Percentiles rank a stretch among this genome's conserved stretches.
Conservation (phyloP, 345 rosid genomes). For the Brassica incana region DNA sequence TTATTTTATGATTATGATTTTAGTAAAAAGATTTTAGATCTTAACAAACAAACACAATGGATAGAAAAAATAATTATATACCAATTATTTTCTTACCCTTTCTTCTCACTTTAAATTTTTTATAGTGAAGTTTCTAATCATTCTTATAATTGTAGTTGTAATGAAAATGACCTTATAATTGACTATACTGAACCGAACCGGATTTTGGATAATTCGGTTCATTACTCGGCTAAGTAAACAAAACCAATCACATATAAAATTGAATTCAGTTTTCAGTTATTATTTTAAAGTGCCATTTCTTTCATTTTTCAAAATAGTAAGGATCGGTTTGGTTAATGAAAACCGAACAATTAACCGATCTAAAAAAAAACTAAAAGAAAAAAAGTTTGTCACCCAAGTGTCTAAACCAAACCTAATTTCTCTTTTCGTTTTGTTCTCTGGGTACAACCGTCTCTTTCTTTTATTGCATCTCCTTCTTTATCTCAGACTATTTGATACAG, state of each 20-base stretch:
- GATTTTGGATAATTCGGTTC: neutral
- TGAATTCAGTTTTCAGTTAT: neutral
- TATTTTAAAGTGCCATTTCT: neutral
- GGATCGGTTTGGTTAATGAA: neutral
- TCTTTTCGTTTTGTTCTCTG: neutral
- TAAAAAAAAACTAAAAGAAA: no score
- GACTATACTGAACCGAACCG: neutral
- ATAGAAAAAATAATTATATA: neutral
- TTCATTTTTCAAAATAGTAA: neutral
- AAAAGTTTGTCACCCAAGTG: no score
- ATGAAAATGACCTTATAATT: no score
- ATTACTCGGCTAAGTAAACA: neutral
- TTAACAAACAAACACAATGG: neutral
- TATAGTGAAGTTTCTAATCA: no score
- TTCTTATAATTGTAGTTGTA: no score
- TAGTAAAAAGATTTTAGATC: neutral
- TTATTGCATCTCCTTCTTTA: neutral
- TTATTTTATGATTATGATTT: neutral
- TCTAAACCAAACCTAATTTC: neutral
- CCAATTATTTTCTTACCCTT: no score
- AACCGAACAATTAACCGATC: neutral
- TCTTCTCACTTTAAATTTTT: no score
- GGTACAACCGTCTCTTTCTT: neutral
- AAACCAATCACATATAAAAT: neutral
- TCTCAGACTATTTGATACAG: no score